Evolutionary conservation across 2,329 filamentous ascomycete species (phyloP), one percentile per base, ranked within the genome.

Genomic region (Alternaria ventricosa): DNA sequence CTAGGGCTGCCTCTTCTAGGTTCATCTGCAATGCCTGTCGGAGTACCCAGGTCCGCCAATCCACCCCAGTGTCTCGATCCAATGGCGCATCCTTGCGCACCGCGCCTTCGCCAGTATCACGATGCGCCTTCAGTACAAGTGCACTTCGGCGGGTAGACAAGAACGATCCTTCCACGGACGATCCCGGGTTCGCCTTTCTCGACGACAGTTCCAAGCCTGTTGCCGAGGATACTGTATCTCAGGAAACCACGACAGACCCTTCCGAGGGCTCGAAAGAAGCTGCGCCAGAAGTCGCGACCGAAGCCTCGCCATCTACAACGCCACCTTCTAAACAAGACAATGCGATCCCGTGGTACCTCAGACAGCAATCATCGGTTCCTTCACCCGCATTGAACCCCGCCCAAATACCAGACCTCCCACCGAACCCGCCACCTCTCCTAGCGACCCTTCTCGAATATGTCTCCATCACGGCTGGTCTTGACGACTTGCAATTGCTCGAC

Each of bases 401-500:
- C 72, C 79, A 82, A 51, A 82, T 92, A 20, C 90, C 90, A 28
- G 83, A 87, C 18, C 81, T 91, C 1, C 94, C 94, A 0, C 81
- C 85, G 2, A 85, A 90, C 61, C 83, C 93, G 0, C 96, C 96
- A 0, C 82, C 87, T 1, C 84, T 97, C 15, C 84, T 97, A 6
- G 81, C 87, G 25, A 87, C 89, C 3, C 85, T 98, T 57, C 83
- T 98, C 28, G 85, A 93, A 66, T 93, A 94, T 75, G 85, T 93
- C 2, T 94, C 92, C 7, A 88, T 94, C 63, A 92, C 97, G 28
- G 88, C 97, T 70, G 96, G 96, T 36, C 84, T 99, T 44, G 93
- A 97, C 76, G 88, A 94, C 60, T 84, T 99, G 50, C 86, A 86
- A 1, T 81, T 99, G 6, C 84, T 97, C 51, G 96, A 99, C 75